Conservation (phyloP, 2,329 filamentous ascomycete genomes). For the Fusarium sp. region DNA sequence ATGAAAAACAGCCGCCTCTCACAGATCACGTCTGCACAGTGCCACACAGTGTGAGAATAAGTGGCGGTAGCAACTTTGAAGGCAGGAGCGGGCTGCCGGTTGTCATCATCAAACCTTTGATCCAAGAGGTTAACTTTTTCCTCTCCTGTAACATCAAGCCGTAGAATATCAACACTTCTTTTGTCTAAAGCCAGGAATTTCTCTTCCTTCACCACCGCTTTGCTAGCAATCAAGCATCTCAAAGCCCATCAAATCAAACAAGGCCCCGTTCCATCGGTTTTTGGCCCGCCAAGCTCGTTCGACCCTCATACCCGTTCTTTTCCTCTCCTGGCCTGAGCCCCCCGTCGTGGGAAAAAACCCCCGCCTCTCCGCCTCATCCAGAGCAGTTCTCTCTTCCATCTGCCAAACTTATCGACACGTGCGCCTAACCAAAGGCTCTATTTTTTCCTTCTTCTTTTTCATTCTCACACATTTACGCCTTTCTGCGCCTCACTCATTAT, state of each 20-base stretch:
- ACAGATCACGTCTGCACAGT: conserved; percentile 18
- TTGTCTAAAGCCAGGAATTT: conserved; percentile 1
- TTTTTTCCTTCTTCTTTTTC: conserved; percentile 31
- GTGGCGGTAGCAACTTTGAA: conserved; percentile 30
- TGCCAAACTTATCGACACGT: conserved; percentile 47
- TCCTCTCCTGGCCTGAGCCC: conserved; percentile 37
- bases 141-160: conserved; percentile 8
- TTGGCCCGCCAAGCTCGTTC: conserved; percentile 37
- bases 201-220: conserved; percentile 19
- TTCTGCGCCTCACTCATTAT: conserved; percentile 31
- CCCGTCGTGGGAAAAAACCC: conserved; percentile 42
- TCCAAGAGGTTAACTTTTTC: conserved; percentile 17
- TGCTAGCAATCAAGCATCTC: conserved; percentile 19
- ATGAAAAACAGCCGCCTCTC: background rate
- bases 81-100: conserved; percentile 19
- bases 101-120: conserved; percentile 6
- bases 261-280: conserved; percentile 22
- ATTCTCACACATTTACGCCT: conserved; percentile 15
- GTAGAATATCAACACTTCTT: conserved; percentile 2
- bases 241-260: conserved; percentile 26
- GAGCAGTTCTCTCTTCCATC: conserved; percentile 37
- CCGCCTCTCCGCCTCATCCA: conserved; percentile 46
- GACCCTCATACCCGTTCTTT: conserved; percentile 42
- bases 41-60: conserved; percentile 8
- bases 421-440: conserved; percentile 41